These are phyloP conservation scores for Galerina marginata DNA, from an alignment of 768 basidiomycete species.

Conservation along the genomic window DNA sequence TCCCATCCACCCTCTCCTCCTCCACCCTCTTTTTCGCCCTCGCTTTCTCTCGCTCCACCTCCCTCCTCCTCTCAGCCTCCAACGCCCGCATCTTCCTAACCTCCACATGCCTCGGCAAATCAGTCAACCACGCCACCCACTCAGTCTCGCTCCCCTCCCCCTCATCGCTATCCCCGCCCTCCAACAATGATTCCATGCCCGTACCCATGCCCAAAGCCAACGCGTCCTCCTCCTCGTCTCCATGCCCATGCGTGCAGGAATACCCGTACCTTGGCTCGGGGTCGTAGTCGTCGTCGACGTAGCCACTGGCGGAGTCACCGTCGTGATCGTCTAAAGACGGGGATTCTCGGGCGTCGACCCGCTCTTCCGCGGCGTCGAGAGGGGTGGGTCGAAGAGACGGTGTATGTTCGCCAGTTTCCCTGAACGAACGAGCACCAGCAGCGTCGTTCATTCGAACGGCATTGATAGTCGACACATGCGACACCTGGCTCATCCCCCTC, in stretches of 20 bases:
- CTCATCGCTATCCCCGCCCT: conserved; percentile 36
- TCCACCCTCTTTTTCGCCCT: conserved; percentile 17
- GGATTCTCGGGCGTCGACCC: not conserved
- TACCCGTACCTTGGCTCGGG: not conserved
- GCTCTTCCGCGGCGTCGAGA: not conserved
- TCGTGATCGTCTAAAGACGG: not conserved
- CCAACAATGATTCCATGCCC: conserved; percentile 14
- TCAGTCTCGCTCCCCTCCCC: conserved; percentile 61
- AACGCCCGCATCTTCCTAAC: conserved; percentile 13
- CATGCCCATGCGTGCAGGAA: not conserved
- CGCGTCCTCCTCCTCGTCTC: conserved; percentile 2
- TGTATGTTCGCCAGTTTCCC: too few relatives aligned
- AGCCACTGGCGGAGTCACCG: conserved; percentile 1
- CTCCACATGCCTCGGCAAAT: conserved; percentile 46
- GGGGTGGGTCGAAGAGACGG: too few relatives aligned
- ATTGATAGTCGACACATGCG: conserved; percentile 18
- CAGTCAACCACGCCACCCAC: conserved; percentile 72
- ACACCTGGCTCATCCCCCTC: conserved; percentile 13
- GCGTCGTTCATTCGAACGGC: conserved; percentile 9
- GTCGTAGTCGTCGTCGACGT: not conserved
- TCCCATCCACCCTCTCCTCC: conserved; percentile 10
- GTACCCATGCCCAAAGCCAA: conserved; percentile 16
- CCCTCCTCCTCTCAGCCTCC: not conserved
- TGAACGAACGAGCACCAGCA: not conserved
- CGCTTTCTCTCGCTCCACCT: conserved; percentile 1